Conservation (phyloP, 306 rosid species). For the Fragaria ananassa region DNA sequence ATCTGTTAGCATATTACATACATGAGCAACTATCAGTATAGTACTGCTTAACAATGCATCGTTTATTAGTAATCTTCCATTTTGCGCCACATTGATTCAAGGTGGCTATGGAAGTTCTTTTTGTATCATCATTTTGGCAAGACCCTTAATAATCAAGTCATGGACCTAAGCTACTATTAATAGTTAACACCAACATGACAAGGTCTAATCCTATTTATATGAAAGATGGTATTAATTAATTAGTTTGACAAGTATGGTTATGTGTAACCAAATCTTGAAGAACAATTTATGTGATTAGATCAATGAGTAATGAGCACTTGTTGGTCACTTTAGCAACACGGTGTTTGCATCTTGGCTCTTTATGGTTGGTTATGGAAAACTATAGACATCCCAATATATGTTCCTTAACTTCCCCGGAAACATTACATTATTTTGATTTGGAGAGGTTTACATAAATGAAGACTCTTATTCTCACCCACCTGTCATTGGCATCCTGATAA, state of each 20-base stretch:
- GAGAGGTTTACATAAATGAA: no score
- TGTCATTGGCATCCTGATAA: no score
- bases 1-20: not conserved
- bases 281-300: not conserved
- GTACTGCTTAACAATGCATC: not conserved
- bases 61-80: not conserved
- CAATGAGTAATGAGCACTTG: no score
- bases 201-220: not conserved
- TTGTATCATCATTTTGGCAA: not conserved
- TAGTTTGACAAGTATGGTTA: not conserved
- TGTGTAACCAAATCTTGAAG: conserved; percentile 1
- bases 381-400: no score
- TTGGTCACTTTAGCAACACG: no score
- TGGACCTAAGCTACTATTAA: not conserved
- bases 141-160: not conserved
- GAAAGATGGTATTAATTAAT: not conserved
- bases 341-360: no score
- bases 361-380: no score
- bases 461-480: no score
- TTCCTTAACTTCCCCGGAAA: no score
- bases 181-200: not conserved
- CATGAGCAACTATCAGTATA: no score
- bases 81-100: not conserved
- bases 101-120: not conserved
- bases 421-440: no score